Evolutionary conservation across 2,329 filamentous ascomycete genomes (phyloP).

Genomic region (Knufia fluminis): DNA sequence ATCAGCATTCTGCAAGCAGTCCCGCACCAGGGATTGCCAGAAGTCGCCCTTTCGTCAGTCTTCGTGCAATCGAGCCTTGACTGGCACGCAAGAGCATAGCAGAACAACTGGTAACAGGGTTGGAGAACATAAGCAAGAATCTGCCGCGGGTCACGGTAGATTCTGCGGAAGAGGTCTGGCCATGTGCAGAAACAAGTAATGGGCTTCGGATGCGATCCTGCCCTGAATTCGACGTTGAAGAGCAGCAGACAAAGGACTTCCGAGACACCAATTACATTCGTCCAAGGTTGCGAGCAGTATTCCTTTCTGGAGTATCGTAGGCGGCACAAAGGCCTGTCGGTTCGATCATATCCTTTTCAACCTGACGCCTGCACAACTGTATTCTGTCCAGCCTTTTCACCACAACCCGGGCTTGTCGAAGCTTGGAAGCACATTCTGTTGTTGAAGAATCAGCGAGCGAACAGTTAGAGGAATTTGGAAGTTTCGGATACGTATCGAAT

Average conservation of each 20-base stretch:
- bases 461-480: background rate
- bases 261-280: constrained; percentile 1
- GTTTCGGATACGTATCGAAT: constrained; percentile 7
- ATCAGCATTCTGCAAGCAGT: too few species aligned
- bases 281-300: background rate
- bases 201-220: background rate
- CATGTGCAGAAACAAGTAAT: background rate
- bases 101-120: background rate
- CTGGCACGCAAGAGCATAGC: background rate
- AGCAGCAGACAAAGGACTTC: constrained; percentile 3
- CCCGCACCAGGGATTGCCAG: too few species aligned
- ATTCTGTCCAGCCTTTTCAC: background rate
- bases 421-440: background rate
- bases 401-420: background rate
- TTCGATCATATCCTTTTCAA: background rate
- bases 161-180: background rate
- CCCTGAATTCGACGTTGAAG: background rate
- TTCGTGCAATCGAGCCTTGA: background rate
- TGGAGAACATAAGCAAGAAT: background rate
- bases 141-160: background rate
- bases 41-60: too few species aligned
- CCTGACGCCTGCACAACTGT: background rate
- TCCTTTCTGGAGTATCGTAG: background rate
- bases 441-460: background rate
- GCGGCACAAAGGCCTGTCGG: background rate